Conservation (phyloP, 2,329 filamentous ascomycete genomes). For the Scedosporium minutisporum region DNA sequence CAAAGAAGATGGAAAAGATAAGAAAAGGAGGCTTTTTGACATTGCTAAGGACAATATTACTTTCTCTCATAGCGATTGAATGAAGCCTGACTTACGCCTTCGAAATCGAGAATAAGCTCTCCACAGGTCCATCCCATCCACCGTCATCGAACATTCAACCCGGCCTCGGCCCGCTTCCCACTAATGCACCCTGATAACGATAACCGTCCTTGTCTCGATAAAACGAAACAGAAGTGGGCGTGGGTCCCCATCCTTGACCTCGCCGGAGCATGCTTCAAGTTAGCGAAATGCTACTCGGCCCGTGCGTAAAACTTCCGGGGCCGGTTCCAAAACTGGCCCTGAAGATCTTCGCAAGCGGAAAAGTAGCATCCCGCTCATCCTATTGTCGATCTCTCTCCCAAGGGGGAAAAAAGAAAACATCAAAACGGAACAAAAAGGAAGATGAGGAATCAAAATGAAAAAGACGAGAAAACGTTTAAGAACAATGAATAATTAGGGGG, state of each 20-base stretch:
- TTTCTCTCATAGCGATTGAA: too few species aligned
- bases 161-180: background rate
- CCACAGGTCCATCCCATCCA: background rate
- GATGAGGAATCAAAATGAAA: too few species aligned
- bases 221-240: background rate
- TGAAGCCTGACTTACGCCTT: too few species aligned
- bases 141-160: background rate
- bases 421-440: too few species aligned
- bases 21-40: too few species aligned
- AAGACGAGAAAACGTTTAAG: too few species aligned
- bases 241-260: too few species aligned
- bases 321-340: background rate
- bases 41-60: too few species aligned
- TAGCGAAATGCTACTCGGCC: background rate
- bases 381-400: background rate
- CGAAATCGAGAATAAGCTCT: too few species aligned
- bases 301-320: background rate
- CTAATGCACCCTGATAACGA: constrained; percentile 7
- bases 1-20: too few species aligned
- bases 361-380: background rate
- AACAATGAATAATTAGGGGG: too few species aligned
- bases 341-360: background rate
- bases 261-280: background rate
- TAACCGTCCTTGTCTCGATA: background rate
- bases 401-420: background rate